Percentiles rank a stretch among this genome's conserved stretches.
These are phyloP conservation scores for Suhomyces canberraensis DNA, from an alignment of 805 yeast species.

Conservation along the genomic window DNA sequence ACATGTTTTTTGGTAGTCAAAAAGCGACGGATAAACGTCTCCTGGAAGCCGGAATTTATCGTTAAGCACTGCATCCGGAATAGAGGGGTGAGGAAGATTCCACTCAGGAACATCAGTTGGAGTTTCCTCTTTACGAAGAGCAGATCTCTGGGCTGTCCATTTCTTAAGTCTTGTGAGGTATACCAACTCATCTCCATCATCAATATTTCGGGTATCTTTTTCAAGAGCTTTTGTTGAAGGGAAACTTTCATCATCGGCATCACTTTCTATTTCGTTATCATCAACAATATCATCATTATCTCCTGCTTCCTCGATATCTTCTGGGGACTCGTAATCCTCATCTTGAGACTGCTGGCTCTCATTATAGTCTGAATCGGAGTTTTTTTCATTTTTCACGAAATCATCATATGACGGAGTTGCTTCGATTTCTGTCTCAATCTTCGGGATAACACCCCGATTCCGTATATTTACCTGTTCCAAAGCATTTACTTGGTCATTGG, in stretches of 20 bases:
- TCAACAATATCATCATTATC: conserved; percentile 13
- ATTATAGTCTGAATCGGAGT: background rate
- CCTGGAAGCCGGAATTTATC: conserved; percentile 79
- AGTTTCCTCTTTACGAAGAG: conserved; percentile 27
- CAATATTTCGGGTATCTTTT: conserved; percentile 39
- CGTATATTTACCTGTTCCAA: no score
- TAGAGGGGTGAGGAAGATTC: conserved; percentile 71
- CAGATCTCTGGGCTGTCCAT: conserved; percentile 59
- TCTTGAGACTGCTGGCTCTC: background rate
- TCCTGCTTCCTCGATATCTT: conserved; percentile 1
- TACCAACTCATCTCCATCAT: conserved; percentile 75
- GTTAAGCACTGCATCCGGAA: conserved; percentile 72
- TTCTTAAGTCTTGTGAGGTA: conserved; percentile 57
- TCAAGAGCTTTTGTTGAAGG: conserved; percentile 7
- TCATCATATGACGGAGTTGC: no score
- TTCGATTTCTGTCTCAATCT: no score
- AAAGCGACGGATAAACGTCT: conserved; percentile 79
- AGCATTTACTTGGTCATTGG: background rate
- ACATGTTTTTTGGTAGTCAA: conserved; percentile 93
- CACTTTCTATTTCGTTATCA: conserved; percentile 14
- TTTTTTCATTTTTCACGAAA: background rate
- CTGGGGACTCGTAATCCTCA: conserved; percentile 1
- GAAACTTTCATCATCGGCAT: conserved; percentile 12
- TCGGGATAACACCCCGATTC: no score
- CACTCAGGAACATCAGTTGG: conserved; percentile 49